phyloP scores from a whole-genome alignment of 2,329 filamentous ascomycete species.

The Cytospora piceae region DNA sequence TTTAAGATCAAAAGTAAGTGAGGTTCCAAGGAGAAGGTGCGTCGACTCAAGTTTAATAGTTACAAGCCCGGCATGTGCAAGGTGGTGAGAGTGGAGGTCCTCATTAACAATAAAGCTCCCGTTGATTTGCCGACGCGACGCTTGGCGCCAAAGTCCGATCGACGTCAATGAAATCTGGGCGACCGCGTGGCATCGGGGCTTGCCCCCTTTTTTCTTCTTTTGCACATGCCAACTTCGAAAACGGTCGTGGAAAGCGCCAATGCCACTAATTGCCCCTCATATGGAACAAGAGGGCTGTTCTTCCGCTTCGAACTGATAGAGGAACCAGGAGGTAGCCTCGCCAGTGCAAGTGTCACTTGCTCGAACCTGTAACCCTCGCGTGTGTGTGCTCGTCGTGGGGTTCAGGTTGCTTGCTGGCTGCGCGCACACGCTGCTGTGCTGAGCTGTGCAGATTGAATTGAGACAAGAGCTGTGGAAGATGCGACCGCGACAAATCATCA shows the following conservation, averaged over 20 bases:
- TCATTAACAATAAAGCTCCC: not conserved
- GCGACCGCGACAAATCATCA: slow-evolving; percentile 39
- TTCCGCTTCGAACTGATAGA: slow-evolving; percentile 23
- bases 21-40: not conserved
- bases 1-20: not conserved
- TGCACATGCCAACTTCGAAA: slow-evolving; percentile 5
- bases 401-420: slow-evolving; percentile 6
- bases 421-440: too few relatives aligned
- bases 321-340: slow-evolving; percentile 9
- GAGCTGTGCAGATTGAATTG: slow-evolving; percentile 16
- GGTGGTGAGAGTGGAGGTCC: not conserved
- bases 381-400: not conserved
- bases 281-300: slow-evolving; percentile 22
- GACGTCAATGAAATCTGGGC: slow-evolving; percentile 8
- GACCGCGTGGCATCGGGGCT: slow-evolving; percentile 7
- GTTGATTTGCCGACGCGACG: slow-evolving; percentile 3
- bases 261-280: slow-evolving; percentile 17
- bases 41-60: not conserved
- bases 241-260: slow-evolving; percentile 21
- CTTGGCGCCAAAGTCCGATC: slow-evolving; percentile 17
- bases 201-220: not conserved
- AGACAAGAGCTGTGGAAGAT: slow-evolving; percentile 33
- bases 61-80: not conserved
- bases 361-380: not conserved
- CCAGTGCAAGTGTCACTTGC: not conserved